Evolutionary conservation across 1,284 basidiomycete genomes (phyloP).

Genomic region (Leccinum proximum): DNA sequence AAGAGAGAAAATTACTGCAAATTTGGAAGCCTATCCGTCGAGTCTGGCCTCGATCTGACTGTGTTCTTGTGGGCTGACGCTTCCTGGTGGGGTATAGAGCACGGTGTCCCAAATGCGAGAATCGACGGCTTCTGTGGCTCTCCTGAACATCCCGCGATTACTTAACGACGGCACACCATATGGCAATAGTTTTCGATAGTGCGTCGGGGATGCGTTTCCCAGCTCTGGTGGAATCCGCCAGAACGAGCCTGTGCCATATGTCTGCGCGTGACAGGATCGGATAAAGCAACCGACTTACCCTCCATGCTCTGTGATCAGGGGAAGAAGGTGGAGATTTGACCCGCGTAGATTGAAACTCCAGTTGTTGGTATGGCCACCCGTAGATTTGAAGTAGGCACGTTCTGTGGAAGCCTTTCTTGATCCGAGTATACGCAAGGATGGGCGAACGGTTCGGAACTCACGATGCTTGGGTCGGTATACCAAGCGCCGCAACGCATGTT

Average conservation of each 20-base stretch:
- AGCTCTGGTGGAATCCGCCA: constrained; percentile 92
- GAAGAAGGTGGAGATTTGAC: constrained; percentile 79
- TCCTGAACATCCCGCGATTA: constrained; percentile 63
- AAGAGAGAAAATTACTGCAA: constrained; percentile 44
- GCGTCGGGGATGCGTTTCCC: constrained; percentile 97
- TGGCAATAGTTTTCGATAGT: constrained; percentile 91
- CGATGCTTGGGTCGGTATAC: constrained; percentile 79
- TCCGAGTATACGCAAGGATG: background rate
- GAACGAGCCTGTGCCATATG: constrained; percentile 54
- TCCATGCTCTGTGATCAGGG: constrained; percentile 48
- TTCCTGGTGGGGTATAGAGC: constrained; percentile 64
- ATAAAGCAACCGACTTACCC: constrained; percentile 45
- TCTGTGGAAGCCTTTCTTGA: constrained; percentile 33
- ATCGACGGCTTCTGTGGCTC: constrained; percentile 19
- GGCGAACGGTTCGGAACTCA: constrained; percentile 28
- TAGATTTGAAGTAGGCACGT: constrained; percentile 94
- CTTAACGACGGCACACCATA: constrained; percentile 88
- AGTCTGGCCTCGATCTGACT: constrained; percentile 64
- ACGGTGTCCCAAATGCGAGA: constrained; percentile 43
- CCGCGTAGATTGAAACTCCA: constrained; percentile 89
- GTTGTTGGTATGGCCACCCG: constrained; percentile 88
- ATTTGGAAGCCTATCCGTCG: constrained; percentile 60
- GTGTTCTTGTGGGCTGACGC: constrained; percentile 71
- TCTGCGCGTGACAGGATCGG: background rate
- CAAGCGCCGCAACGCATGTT: constrained; percentile 95